Evolutionary conservation across 768 basidiomycete species (phyloP), one percentile per base, ranked within the genome.

Genomic region (Phaffia australis): DNA sequence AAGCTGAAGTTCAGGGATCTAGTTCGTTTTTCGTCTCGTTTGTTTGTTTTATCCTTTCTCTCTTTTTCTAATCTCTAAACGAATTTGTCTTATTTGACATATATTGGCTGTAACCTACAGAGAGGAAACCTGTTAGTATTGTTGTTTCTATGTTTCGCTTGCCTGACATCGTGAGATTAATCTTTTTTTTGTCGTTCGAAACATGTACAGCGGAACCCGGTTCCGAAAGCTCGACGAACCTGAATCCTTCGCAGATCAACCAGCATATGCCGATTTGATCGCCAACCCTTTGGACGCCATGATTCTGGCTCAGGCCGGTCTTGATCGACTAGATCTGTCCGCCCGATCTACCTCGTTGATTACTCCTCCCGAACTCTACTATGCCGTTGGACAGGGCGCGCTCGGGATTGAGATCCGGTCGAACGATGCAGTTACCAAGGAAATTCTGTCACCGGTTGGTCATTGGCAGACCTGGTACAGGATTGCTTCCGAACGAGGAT

Each of bases 361-460:
- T 67, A 73, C 74, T 1, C 92, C 93, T 2, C 70, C 71, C 19
- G 66, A 66, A 9, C 81, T 82, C 18, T 79, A 93, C 21, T 87
- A 85, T 75, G 93, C 95, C 11, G 94, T 98, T 65, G 90, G 91
- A 3, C 95, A 98, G 77, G 95, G 92, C 32, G 92, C 93, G 18
- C 79, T 99, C 47, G 91, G 79, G 0, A 81, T 97, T 42, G 95
- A 99, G 77, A 84, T 93, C 69, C 73, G 79, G 27, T 73, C 81
- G 23, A 80, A 84, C 71, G 88, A 89, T 72, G 73, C 75, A 1
- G 80, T 81, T 69, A 81, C 86, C 9, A 77, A 81, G 29, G 81
- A 81, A 61, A 76, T 93, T 35, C 85, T 91, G 74, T 77, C 81
- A 46, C 79, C 79, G 29, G 75, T 92, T 56, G 88, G 83, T 1